Percentiles rank a stretch among this genome's conserved stretches.
These are phyloP conservation scores for Hordeum marinum DNA, from an alignment of 176 grass and related monocot species.

Conservation along the genomic window DNA sequence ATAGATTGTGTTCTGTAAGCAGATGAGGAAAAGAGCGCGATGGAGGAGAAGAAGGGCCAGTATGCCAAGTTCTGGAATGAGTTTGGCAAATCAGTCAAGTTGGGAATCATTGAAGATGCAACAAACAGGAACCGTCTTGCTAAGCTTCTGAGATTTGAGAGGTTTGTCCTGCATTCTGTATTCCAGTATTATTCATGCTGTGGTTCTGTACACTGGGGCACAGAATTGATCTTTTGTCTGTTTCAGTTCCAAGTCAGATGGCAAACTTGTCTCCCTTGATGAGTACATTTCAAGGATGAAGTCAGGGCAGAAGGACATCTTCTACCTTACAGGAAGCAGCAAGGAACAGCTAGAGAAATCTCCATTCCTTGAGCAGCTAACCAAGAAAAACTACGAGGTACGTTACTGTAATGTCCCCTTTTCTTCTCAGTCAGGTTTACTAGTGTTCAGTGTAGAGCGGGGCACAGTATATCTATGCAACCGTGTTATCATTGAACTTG, in stretches of 20 bases:
- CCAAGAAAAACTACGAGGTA: constrained; percentile 97
- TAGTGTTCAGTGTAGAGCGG: background rate
- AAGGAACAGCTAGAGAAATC: constrained; percentile 97
- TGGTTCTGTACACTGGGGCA: background rate
- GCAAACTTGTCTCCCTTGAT: constrained; percentile 93
- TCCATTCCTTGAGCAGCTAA: constrained; percentile 95
- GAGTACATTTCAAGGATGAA: constrained; percentile 99
- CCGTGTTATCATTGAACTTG: background rate
- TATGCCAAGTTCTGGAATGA: constrained; percentile 98
- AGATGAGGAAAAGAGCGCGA: constrained; percentile 70
- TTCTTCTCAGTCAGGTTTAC: background rate
- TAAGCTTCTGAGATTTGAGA: constrained; percentile 95
- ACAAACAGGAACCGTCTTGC: constrained; percentile 97
- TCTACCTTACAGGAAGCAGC: constrained; percentile 90
- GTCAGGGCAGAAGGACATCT: constrained; percentile 88
- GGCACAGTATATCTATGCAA: background rate
- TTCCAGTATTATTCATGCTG: background rate
- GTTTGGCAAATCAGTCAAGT: constrained; percentile 96
- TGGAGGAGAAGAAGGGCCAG: constrained; percentile 88
- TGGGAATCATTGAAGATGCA: constrained; percentile 98
- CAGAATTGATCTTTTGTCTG: constrained; percentile 24
- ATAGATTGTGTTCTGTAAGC: background rate
- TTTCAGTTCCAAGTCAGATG: constrained; percentile 90
- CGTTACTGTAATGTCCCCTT: background rate
- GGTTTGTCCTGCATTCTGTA: constrained; percentile 31